Percentiles rank a stretch among this genome's conserved stretches.
phyloP scores from a whole-genome alignment of 1,139 yeast species.

The Pichia sp. region DNA sequence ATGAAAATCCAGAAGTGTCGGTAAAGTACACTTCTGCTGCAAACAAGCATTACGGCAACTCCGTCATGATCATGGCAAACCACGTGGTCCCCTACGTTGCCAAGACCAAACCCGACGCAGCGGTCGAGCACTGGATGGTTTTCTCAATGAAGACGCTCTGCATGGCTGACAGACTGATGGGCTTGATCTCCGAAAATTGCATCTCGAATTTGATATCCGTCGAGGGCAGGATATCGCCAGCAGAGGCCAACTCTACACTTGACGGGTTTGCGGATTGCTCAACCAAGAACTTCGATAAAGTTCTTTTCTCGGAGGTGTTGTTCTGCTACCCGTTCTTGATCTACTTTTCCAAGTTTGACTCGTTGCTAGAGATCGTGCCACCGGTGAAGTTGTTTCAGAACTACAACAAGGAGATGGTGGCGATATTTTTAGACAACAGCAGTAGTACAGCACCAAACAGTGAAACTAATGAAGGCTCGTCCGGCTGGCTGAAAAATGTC shows the following conservation, averaged over 20 bases:
- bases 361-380: constrained; percentile 32
- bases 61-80: constrained; percentile 12
- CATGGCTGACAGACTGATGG: constrained; percentile 34
- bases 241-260: constrained; percentile 1
- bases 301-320: constrained; percentile 36
- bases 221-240: not conserved
- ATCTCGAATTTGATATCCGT: constrained; percentile 6
- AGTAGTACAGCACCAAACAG: not conserved
- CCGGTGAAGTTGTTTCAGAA: constrained; percentile 36
- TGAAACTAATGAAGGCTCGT: not conserved
- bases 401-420: constrained; percentile 31
- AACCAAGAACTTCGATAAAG: constrained; percentile 1
- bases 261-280: constrained; percentile 1
- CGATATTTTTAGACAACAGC: constrained; percentile 21
- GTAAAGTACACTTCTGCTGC: constrained; percentile 23
- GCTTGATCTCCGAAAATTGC: constrained; percentile 28
- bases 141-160: constrained; percentile 37
- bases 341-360: constrained; percentile 30
- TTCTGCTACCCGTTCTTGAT: constrained; percentile 35
- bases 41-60: constrained; percentile 27
- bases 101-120: not conserved
- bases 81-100: not conserved
- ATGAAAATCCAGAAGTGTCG: constrained; percentile 5
- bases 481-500: constrained; percentile 37
- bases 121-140: constrained; percentile 34